These are phyloP conservation scores for Penicillium sp. DNA, from an alignment of 2,329 filamentous ascomycete genomes.

Conservation along the genomic window DNA sequence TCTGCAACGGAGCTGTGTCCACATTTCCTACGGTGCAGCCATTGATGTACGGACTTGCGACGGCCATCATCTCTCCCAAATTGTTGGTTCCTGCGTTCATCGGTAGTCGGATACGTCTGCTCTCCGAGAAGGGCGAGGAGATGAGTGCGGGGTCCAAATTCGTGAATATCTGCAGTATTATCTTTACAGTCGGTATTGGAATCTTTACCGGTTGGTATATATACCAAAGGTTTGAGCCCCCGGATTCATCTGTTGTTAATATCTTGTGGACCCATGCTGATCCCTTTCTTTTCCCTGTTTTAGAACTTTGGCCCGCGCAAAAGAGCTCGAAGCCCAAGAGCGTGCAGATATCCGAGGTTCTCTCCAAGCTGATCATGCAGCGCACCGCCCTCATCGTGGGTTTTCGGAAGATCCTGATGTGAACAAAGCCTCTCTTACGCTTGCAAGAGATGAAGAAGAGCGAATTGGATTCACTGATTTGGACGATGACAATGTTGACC, in stretches of 20 bases:
- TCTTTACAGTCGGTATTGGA: conserved; percentile 68
- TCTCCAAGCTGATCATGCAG: conserved; percentile 33
- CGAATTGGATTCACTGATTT: conserved; percentile 40
- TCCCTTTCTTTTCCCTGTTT: not conserved
- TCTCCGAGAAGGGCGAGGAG: conserved; percentile 77
- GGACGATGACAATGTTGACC: conserved; percentile 39
- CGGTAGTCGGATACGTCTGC: conserved; percentile 73
- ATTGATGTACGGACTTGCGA: conserved; percentile 73
- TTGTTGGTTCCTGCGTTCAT: conserved; percentile 91
- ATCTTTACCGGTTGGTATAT: conserved; percentile 77
- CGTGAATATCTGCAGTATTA: conserved; percentile 80
- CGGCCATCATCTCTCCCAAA: conserved; percentile 78
- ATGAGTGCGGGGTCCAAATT: conserved; percentile 78
- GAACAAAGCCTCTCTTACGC: conserved; percentile 37
- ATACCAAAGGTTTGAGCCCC: conserved; percentile 58
- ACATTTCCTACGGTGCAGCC: conserved; percentile 87
- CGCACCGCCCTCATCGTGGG: conserved; percentile 30
- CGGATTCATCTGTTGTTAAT: not conserved
- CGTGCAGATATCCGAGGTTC: conserved; percentile 38
- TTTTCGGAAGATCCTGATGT: conserved; percentile 41
- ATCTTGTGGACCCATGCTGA: not conserved
- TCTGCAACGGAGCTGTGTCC: conserved; percentile 90
- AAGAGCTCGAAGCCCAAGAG: conserved; percentile 49
- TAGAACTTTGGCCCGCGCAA: conserved; percentile 48
- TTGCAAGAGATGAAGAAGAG: conserved; percentile 44